Evolutionary conservation across 140 eudicot species (phyloP), one percentile per base, ranked within the genome.

Genomic region (Flaveria floridana): DNA sequence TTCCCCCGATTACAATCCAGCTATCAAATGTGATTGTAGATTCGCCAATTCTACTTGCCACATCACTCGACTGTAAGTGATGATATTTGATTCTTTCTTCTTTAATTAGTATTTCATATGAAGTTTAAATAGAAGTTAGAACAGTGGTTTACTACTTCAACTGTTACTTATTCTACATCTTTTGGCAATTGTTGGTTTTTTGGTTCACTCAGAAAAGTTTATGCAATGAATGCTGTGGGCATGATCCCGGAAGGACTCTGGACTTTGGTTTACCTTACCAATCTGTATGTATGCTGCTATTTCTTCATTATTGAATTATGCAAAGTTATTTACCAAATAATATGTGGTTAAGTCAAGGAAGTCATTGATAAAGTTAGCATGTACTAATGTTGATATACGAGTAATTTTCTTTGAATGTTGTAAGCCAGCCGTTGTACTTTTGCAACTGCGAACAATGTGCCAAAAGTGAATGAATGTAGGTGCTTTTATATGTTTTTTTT

Each of bases 161-260:
- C 39, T 56, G n/a, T 15, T 23, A 57, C 58, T 11, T 46, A 68
- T 0, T 66, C 30, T 15, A 14, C 14, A 4, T 72, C 26, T 66
- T 74, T 67, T 46, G 15, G 57, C 30, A 2, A 58, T 5, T 2
- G 23, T 55, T 21, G 23, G 5, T 65, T 63, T 2, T 12, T 55
- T 21, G 23, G 5, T 65, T 63, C 5, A 28, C 26, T 1, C 85
- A 91, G 95, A 86, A 86, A 75, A 78, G 90, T 88, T 46, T 86
- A 77, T 80, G 84, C 86, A 46, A 6, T 87, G 73, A 81, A 85
- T 39, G 89, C 76, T 16, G 46, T 15, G 58, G 89, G 93, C 12
- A 74, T 44, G 13, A 72, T 91, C 64, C 96, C 97, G 0, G 96
- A 91, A 47, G 93, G 84, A 85, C 89, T 91, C 13, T 91, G 96